A percentile compares a stretch with the other conserved stretches of the same genome.
Conservation (phyloP, 371 early-diverging fungal genomes). For the Saksenaea oblongispora region DNA sequence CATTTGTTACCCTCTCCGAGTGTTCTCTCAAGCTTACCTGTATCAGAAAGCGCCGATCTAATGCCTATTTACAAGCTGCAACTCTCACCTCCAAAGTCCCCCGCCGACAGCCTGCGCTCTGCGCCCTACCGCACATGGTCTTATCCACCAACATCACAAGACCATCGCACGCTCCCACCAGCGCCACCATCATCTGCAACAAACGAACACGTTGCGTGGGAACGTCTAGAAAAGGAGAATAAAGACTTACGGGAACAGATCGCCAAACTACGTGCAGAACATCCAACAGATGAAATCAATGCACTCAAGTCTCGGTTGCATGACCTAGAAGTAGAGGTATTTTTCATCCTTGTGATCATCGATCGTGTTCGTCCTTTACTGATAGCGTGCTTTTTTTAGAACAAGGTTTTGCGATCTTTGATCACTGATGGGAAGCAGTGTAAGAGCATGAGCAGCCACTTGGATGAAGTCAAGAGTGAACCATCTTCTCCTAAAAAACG, state of each 20-base stretch:
- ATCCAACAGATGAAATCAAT: constrained; percentile 5
- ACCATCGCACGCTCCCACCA: not conserved
- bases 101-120: constrained; percentile 8
- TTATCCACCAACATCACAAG: constrained; percentile 7
- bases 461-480: not conserved
- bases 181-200: constrained; percentile 4
- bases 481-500: not conserved
- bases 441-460: not conserved
- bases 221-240: constrained; percentile 19
- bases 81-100: constrained; percentile 7
- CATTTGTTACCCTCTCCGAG: constrained; percentile 15
- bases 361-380: not conserved
- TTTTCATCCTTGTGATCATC: not conserved
- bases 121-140: constrained; percentile 7
- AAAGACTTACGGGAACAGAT: constrained; percentile 15
- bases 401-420: constrained; percentile 27
- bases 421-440: constrained; percentile 9
- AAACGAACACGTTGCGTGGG: constrained; percentile 6
- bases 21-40: constrained; percentile 15
- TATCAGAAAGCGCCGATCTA: constrained; percentile 14
- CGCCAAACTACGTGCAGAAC: constrained; percentile 4
- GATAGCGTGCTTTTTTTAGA: constrained; percentile 11
- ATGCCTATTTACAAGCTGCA: constrained; percentile 12
- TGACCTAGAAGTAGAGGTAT: constrained; percentile 39
- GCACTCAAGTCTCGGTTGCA: constrained; percentile 22